These are phyloP conservation scores for Blastobotrys proliferans DNA, from an alignment of 1,139 yeast species.

Conservation along the genomic window DNA sequence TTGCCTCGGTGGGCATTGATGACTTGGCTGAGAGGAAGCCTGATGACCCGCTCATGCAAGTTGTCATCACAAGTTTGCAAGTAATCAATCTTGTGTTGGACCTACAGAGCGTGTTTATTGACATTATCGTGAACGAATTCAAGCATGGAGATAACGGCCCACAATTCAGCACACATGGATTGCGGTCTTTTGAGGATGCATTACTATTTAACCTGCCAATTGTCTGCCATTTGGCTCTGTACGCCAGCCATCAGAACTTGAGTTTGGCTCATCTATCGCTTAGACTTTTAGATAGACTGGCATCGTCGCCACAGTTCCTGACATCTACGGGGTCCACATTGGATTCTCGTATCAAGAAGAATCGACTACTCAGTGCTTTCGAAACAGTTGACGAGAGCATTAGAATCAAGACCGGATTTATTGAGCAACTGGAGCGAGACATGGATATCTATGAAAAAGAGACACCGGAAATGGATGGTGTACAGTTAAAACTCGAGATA, in stretches of 20 bases:
- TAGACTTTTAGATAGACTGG: constrained; percentile 48
- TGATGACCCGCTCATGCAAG: constrained; percentile 32
- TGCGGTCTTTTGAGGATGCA: constrained; percentile 64
- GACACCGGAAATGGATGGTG: constrained; percentile 25
- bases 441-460: constrained; percentile 31
- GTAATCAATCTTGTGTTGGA: constrained; percentile 50
- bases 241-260: constrained; percentile 55
- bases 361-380: constrained; percentile 66
- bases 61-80: constrained; percentile 38
- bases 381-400: constrained; percentile 66
- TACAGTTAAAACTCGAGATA: constrained; percentile 53
- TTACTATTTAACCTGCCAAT: constrained; percentile 63
- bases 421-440: constrained; percentile 59
- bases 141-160: constrained; percentile 17
- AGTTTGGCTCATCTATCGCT: constrained; percentile 53
- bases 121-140: constrained; percentile 25
- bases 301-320: constrained; percentile 49
- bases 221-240: constrained; percentile 66
- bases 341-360: constrained; percentile 47
- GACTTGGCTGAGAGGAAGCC: constrained; percentile 42
- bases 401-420: constrained; percentile 68
- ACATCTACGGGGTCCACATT: constrained; percentile 30
- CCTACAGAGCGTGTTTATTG: constrained; percentile 44
- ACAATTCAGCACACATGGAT: constrained; percentile 57
- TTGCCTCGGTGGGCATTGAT: constrained; percentile 57